Evolutionary conservation across 2,329 filamentous ascomycete species (phyloP), one percentile per base, ranked within the genome.

Genomic region (Colletotrichum viniferum): DNA sequence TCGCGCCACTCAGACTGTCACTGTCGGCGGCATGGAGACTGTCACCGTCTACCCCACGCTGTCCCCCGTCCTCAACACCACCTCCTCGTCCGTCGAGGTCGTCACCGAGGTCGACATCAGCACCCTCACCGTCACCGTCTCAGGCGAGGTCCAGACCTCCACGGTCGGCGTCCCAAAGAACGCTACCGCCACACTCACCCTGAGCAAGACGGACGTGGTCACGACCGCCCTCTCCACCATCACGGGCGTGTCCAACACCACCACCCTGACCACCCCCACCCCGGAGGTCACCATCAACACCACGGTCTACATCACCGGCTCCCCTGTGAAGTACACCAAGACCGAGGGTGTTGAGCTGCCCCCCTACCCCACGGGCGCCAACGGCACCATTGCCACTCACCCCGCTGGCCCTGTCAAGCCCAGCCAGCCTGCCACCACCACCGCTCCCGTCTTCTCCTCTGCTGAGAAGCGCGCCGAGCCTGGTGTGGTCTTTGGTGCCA

Each of bases 121-220:
- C 69, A 85, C 83, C 38, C 78, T 80, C 63, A 84, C 82, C 28
- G 48, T 70, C 68, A 77, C 77, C 5, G 13, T 73, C n/a, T 77
- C 62, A 38, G 81, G 81, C 24, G 73, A 79, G 36, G 32, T 63
- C 32, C 30, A 62, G 30, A 74, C 72, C 9, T 62, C 72, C 24
- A 38, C 61, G 21, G 68, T 67, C 30, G 67, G 56, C 18, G 71
- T 73, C 34, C 32, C 60, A 28, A 63, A 72, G 66, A 80, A 81
- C 28, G 79, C 80, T 30, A 83, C 82, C 72, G 82, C 80, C n/a
- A 85, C 82, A 16, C 78, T 84, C 73, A 80, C 79, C 71, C n/a
- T 52, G 43, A 52, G 43, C 43, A 78, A 83, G 30, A 70, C n/a
- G 10, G 28, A 55, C 16, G 16, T 38, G 21, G 34, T 66, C 38